A percentile compares a stretch with the other conserved stretches of the same genome.
These are phyloP conservation scores for Aciculosporium take DNA, from an alignment of 2,329 filamentous ascomycete species.

Conservation along the genomic window DNA sequence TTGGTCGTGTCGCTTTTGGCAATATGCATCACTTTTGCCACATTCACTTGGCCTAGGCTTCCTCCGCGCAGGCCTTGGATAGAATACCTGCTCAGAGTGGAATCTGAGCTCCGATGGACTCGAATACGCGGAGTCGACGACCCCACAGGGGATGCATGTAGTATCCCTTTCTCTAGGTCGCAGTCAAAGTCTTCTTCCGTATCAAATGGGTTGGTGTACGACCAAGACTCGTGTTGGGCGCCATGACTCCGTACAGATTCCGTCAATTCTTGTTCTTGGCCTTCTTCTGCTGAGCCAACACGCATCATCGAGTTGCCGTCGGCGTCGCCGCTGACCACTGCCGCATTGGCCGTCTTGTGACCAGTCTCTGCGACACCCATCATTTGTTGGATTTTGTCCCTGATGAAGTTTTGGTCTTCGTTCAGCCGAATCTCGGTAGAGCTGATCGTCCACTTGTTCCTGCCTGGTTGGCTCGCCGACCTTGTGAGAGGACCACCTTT, in stretches of 20 bases:
- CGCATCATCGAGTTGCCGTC: not conserved
- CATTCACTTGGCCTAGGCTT: conserved; percentile 5
- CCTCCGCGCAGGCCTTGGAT: conserved; percentile 1
- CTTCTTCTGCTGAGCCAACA: not conserved
- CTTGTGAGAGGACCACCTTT: not conserved
- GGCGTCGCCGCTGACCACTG: not conserved
- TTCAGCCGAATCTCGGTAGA: conserved; percentile 20
- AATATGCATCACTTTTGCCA: conserved; percentile 7
- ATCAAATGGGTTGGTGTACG: conserved; percentile 17
- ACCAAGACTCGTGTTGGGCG: not conserved
- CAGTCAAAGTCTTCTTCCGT: conserved; percentile 23
- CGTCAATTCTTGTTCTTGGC: not conserved
- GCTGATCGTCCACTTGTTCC: conserved; percentile 13
- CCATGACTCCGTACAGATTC: not conserved
- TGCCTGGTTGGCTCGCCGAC: not conserved
- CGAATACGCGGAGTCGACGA: conserved; percentile 24
- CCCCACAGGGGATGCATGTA: conserved; percentile 21
- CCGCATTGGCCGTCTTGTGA: not conserved
- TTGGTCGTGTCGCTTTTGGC: conserved; percentile 1
- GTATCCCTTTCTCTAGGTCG: conserved; percentile 24
- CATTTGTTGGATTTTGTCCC: conserved; percentile 18
- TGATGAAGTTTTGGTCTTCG: conserved; percentile 21
- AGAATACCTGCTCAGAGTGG: not conserved
- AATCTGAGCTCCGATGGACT: not conserved
- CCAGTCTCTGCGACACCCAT: not conserved